A percentile compares a stretch with the other conserved stretches of the same genome.
phyloP scores from a whole-genome alignment of 2,329 filamentous ascomycete species.

The Karstenula rhodostoma region DNA sequence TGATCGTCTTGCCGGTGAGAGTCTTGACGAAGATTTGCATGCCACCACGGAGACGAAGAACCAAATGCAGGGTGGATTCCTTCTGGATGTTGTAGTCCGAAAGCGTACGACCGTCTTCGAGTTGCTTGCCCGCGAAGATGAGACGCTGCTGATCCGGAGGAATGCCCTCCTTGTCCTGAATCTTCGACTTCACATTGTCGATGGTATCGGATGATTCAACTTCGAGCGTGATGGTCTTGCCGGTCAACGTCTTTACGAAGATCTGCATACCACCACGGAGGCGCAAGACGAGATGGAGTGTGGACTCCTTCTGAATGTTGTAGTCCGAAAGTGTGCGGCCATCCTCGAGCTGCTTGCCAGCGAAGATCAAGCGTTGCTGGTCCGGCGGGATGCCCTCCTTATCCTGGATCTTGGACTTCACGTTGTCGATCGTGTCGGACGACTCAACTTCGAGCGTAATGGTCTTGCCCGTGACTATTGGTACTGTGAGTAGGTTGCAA shows the following conservation, averaged over 20 bases:
- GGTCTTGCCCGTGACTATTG: slow-evolving; percentile 64
- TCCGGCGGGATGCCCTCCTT: slow-evolving; percentile 68
- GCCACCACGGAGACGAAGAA: slow-evolving; percentile 86
- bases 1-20: slow-evolving; percentile 87
- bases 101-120: slow-evolving; percentile 91
- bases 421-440: slow-evolving; percentile 52
- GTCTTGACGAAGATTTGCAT: slow-evolving; percentile 68
- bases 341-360: slow-evolving; percentile 66
- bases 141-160: slow-evolving; percentile 95
- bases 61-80: slow-evolving; percentile 84
- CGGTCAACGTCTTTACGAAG: slow-evolving; percentile 69
- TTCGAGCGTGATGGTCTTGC: slow-evolving; percentile 72
- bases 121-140: slow-evolving; percentile 95
- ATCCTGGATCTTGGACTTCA: slow-evolving; percentile 60
- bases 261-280: slow-evolving; percentile 72
- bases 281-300: slow-evolving; percentile 77
- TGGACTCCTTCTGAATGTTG: slow-evolving; percentile 69
- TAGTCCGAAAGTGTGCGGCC: slow-evolving; percentile 64
- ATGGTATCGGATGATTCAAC: slow-evolving; percentile 83
- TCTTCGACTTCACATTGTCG: slow-evolving; percentile 97
- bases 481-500: slow-evolving; percentile 33
- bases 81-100: slow-evolving; percentile 97
- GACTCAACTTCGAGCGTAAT: slow-evolving; percentile 57
- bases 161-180: slow-evolving; percentile 97
- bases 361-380: slow-evolving; percentile 66